Percentiles rank a stretch among this genome's conserved stretches.
phyloP scores from a whole-genome alignment of 106 monocot species.

The Chionographis japonica region DNA sequence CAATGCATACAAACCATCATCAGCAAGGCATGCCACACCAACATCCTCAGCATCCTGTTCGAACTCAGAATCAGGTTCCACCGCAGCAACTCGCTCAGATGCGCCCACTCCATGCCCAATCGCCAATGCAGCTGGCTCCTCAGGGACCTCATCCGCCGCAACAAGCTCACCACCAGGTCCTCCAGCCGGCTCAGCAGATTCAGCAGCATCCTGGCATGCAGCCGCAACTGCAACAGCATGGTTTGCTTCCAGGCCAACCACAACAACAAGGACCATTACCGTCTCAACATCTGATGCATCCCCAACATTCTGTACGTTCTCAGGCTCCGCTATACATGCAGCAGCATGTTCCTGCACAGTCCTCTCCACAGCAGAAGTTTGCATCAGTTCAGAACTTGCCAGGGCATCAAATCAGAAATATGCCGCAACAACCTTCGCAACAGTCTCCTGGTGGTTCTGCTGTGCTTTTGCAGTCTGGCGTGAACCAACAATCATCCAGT shows the following conservation, averaged over 20 bases:
- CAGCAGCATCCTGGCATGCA: conserved; percentile 32
- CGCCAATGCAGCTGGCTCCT: conserved; percentile 33
- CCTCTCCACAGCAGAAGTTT: conserved; percentile 11
- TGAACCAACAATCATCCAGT: conserved; percentile 28
- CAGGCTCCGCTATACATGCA: conserved; percentile 33
- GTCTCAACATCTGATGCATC: conserved; percentile 22
- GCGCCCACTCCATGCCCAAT: conserved; percentile 35
- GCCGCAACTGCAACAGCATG: conserved; percentile 27
- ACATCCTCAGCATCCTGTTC: conserved; percentile 24
- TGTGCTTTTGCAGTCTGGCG: conserved; percentile 9
- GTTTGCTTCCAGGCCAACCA: conserved; percentile 12
- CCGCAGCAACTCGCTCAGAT: conserved; percentile 45
- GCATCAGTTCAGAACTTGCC: conserved; percentile 19
- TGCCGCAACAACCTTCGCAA: conserved; percentile 20
- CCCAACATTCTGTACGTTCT: conserved; percentile 30
- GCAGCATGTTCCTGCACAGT: conserved; percentile 21
- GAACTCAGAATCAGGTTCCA: conserved; percentile 35
- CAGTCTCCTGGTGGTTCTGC: conserved; percentile 10
- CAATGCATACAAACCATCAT: conserved; percentile 38
- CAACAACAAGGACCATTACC: conserved; percentile 28
- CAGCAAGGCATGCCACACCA: conserved; percentile 23
- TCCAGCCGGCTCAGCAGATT: conserved; percentile 32
- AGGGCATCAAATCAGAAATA: conserved; percentile 16
- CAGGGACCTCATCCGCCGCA: conserved; percentile 31
- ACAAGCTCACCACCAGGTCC: conserved; percentile 15